Conservation (phyloP, 176 grass and related monocot genomes). For the Ensete glaucum region DNA sequence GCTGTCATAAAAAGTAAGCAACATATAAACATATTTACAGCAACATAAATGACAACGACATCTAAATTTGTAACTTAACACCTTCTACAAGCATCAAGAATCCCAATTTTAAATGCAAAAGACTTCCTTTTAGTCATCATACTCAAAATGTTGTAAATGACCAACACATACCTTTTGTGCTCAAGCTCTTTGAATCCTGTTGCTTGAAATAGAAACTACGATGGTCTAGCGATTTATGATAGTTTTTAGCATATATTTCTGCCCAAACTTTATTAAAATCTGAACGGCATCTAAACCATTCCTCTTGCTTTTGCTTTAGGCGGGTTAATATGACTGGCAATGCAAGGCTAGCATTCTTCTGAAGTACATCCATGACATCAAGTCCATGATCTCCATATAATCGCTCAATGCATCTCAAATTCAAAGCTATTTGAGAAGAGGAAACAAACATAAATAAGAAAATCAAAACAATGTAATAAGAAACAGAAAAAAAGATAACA, state of each 20-base stretch:
- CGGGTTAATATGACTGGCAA: conserved; percentile 76
- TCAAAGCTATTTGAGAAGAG: conserved; percentile 36
- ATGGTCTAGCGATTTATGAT: conserved; percentile 97
- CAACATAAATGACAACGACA: too few species aligned
- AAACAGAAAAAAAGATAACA: conserved; percentile 7
- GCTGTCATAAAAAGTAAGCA: conserved; percentile 34
- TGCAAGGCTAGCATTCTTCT: conserved; percentile 64
- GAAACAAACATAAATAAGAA: conserved; percentile 1
- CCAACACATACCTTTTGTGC: conserved; percentile 57
- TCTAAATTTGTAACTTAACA: not conserved
- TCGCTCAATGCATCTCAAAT: conserved; percentile 80
- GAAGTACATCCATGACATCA: conserved; percentile 91
- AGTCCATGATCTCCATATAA: conserved; percentile 95
- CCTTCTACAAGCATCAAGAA: not conserved
- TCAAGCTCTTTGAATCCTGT: conserved; percentile 93
- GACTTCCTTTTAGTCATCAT: not conserved
- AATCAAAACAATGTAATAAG: not conserved
- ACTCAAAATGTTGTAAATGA: not conserved
- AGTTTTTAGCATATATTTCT: conserved; percentile 96
- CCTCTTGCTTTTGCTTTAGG: conserved; percentile 91
- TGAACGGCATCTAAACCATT: conserved; percentile 76
- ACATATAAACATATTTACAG: not conserved
- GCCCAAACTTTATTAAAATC: conserved; percentile 99
- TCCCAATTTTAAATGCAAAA: not conserved
- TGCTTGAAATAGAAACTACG: conserved; percentile 99